These are phyloP conservation scores for Erysimum cheiri DNA, from an alignment of 441 rosid species.

Conservation along the genomic window DNA sequence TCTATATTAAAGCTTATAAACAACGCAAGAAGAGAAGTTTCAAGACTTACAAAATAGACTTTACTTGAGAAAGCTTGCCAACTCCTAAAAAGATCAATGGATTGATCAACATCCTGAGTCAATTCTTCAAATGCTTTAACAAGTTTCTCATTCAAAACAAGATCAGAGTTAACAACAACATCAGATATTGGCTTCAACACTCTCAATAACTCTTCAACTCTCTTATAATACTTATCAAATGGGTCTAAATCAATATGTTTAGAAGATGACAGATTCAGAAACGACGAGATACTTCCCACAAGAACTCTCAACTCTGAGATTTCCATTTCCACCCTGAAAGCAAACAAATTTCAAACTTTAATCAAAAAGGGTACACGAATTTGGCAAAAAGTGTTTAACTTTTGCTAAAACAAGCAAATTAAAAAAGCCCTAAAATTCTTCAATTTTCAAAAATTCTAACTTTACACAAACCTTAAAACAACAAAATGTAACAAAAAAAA, in stretches of 20 bases:
- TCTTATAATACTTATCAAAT: conserved; percentile 67
- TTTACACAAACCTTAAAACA: too few relatives aligned
- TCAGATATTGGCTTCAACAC: conserved; percentile 78
- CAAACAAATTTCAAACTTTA: not conserved
- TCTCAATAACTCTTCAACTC: conserved; percentile 74
- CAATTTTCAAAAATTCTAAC: not conserved
- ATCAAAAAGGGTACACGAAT: conserved; percentile 7
- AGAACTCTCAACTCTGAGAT: conserved; percentile 70
- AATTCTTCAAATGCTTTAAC: conserved; percentile 66
- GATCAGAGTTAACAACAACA: conserved; percentile 57
- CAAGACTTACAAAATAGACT: conserved; percentile 78
- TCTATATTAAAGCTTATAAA: not conserved
- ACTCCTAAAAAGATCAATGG: conserved; percentile 66
- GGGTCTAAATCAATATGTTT: conserved; percentile 67
- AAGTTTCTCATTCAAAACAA: conserved; percentile 65
- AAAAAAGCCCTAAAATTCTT: not conserved
- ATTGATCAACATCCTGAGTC: conserved; percentile 67
- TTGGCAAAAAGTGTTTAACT: too few relatives aligned
- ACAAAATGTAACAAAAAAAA: not conserved
- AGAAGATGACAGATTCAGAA: conserved; percentile 62
- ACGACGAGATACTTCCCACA: conserved; percentile 65
- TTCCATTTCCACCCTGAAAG: conserved; percentile 75
- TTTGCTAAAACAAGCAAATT: too few relatives aligned
- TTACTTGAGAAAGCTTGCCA: conserved; percentile 85
- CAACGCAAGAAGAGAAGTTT: too few relatives aligned